Percentiles rank a stretch among this genome's conserved stretches.
These are phyloP conservation scores for Pulveroboletus ravenelii DNA, from an alignment of 768 basidiomycete genomes.

Conservation along the genomic window DNA sequence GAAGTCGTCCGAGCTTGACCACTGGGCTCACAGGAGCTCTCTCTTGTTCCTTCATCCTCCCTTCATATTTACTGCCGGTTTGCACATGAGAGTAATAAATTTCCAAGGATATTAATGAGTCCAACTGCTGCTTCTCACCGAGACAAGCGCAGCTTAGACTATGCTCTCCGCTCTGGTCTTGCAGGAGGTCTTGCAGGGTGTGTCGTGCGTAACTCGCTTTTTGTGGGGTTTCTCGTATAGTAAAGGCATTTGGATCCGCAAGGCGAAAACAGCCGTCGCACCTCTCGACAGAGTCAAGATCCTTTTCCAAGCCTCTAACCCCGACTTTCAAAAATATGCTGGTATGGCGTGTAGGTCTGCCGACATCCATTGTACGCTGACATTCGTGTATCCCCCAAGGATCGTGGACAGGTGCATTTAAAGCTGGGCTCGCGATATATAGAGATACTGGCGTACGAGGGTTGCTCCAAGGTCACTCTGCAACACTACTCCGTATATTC, in stretches of 20 bases:
- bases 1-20: background rate
- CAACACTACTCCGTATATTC: constrained; percentile 89
- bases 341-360: constrained; percentile 47
- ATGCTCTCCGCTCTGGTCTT: constrained; percentile 75
- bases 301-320: constrained; percentile 94
- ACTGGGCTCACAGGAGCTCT: background rate
- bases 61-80: background rate
- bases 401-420: constrained; percentile 79
- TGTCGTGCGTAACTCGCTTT: constrained; percentile 53
- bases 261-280: constrained; percentile 95
- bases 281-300: constrained; percentile 98
- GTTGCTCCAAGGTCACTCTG: constrained; percentile 93
- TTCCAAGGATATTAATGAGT: constrained; percentile 27
- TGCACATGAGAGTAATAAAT: constrained; percentile 9
- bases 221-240: constrained; percentile 2
- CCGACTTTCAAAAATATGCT: constrained; percentile 90
- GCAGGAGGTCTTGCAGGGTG: constrained; percentile 95
- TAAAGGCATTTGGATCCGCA: constrained; percentile 5
- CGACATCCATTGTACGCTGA: constrained; percentile 22
- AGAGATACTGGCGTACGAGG: constrained; percentile 65
- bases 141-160: constrained; percentile 54
- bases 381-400: constrained; percentile 42
- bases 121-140: constrained; percentile 33
- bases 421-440: constrained; percentile 73
- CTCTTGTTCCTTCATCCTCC: background rate